Base-by-base conservation (phyloP, 441 rosid genomes). In the Hura crepitans region DNA sequence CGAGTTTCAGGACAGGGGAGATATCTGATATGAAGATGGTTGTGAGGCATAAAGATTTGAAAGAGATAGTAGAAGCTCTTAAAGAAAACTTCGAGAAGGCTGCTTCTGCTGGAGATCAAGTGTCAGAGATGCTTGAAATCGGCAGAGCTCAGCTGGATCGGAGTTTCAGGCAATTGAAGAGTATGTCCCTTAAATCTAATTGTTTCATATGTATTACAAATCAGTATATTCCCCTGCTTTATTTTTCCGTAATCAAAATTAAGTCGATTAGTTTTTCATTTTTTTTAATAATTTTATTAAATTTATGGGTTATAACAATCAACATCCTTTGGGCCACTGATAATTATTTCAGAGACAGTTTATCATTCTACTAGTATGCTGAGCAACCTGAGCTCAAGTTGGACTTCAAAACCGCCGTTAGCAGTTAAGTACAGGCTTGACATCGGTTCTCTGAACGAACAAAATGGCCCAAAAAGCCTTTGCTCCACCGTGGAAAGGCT, bases 381-480 rank as follows among this genome's bases (percentile, higher is more conserved):
- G 66, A 93, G 97, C 77, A 91, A 59, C 77, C 67, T 93, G 81
- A 91, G 96, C 87, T 89, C 98, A 13, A 91, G 84, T 70, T 93
- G 98, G 97, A 88, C 93, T 5, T 89, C 93, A 6, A 93, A 91
- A 74, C 97, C 97, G 27, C 97, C 98, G 0, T 75, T 93, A 81
- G 93, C 89, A 33, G 97, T 93, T 17, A 93, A 88, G 73, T 93
- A 93, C 78, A 79, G 82, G 77, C 81, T 93, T 6, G 95, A 93
- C 69, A 73, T 93, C 4, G 74, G 82, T 39, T 73, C 87, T 4
- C 76, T 93, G 18, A 84, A 74, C 60, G 86, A 81, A 75, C 75
- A 85, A 13, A 89, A 86, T 15, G 89, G 89, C 43, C 81, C 82
- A 0, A 89, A 77, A 81, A 89, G 98, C 68, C 96, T 93, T 49